Base-by-base conservation (phyloP, 495 filamentous ascomycete genomes). In the Xylaria castorea region DNA sequence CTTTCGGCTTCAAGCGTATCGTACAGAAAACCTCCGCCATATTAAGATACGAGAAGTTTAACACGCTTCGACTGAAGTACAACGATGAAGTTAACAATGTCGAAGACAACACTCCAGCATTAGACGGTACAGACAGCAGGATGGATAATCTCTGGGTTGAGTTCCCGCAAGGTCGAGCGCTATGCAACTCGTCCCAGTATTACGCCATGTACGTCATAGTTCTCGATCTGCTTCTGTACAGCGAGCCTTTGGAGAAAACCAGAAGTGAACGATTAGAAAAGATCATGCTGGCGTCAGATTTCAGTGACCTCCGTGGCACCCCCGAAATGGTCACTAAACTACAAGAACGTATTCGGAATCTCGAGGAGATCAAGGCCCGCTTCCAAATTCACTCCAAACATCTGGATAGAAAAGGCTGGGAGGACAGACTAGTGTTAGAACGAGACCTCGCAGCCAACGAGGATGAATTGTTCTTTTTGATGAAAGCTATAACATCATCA, bases 231-330 rank as follows among this genome's bases (percentile, higher is more conserved):
- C 85, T 99, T 66, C 89, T 99, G 74, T 99, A 98, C 80, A 97
- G 89, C 77, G 96, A 99, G 78, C 96, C 96, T 25, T 85, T 97
- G 42, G 97, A 99, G 82, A 99, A 99, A 84, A 94, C 96, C 22
- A 88, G 96, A 27, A 97, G 88, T 70, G 97, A 99, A 79, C 90
- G 93, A 68, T 84, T 99, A 12, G 96, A 99, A 80, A 97, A 97
- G 85, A 99, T 99, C 77, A 97, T 99, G 93, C 90, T 98, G 32
- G 96, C 94, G n/a, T 98, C 97, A 16, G 96, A 99, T 83, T 99
- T 99, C 81, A 99, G 96, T 81, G 95, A 99, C 77, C 87, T 99
- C 40, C 90, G 93, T 51, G 96, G 96, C 42, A 93, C 95, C 5
- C 95, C 97, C 0, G 94, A 97, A 81, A 94, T 97, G 91, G 95